Evolutionary conservation across 257 asterid species (phyloP).

Genomic region (Mitragyna speciosa): DNA sequence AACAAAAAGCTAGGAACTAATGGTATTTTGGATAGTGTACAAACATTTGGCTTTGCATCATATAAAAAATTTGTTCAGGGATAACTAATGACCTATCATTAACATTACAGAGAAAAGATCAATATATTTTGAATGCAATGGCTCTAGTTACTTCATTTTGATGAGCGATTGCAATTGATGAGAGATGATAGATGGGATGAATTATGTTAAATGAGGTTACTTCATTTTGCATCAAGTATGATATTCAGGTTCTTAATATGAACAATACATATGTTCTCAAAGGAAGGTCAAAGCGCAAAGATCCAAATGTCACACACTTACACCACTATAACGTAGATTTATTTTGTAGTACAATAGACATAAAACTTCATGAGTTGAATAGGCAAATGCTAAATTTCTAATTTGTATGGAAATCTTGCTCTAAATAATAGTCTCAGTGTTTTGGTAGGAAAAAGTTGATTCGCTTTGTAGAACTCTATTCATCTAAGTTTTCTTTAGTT

Average conservation of each 20-base stretch:
- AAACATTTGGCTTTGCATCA: too few species aligned
- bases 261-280: not conserved
- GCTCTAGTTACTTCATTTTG: not conserved
- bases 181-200: too few species aligned
- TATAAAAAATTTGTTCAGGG: too few species aligned
- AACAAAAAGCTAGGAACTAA: too few species aligned
- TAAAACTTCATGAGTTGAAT: not conserved
- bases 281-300: not conserved
- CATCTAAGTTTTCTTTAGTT: not conserved
- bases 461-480: conserved; percentile 1
- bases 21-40: too few species aligned
- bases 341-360: not conserved
- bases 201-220: too few species aligned
- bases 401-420: too few species aligned
- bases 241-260: conserved; percentile 12
- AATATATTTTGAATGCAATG: not conserved
- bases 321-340: not conserved
- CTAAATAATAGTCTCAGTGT: too few species aligned
- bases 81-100: too few species aligned
- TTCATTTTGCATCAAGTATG: too few species aligned
- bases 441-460: not conserved
- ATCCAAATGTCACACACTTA: not conserved
- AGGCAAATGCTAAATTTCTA: too few species aligned
- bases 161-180: conserved; percentile 9
- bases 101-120: conserved; percentile 9